Base-by-base conservation (phyloP, 768 basidiomycete species). In the Leccinum subtestaceum region DNA sequence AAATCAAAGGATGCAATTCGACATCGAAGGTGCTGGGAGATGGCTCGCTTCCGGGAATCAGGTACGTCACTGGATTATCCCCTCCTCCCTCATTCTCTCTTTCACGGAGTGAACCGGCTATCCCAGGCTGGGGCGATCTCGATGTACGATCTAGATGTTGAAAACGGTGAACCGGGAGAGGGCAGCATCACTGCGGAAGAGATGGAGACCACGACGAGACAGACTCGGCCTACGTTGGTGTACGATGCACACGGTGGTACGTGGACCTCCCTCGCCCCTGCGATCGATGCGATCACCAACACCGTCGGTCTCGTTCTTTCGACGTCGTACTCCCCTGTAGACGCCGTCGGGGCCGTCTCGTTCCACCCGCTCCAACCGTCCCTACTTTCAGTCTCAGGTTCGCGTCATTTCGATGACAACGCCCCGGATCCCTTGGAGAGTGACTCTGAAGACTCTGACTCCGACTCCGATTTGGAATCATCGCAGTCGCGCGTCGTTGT, bases 1-100 rank as follows among this genome's bases (percentile, higher is more conserved):
- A 21, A 95, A 95, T 67, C 95, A 97, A 71, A 83, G 83, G 61
- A 75, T 87, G 25, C 71, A 75, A n/a, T 95, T 96, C 65, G 91
- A 91, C 63, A 68, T 95, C 1, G 92, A 95, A 66, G 55, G 78
- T 11, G 76, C 79, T 40, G 93, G 94, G 1, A 76, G 75, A 49
- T 85, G 81, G 73, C 64, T 95, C 38, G 80, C 79, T 25, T 74
- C 81, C 2, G 93, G 93, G 1, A 85, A 86, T 69, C 82, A 87
- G 78, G 92, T 88, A 53, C 43, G 83, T 58, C 10, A 2, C 21
- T 15, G 31, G 11, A n/a, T 46, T 31, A 12, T 19, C 2, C 43
- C 38, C 50, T 40, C 17, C 2, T 40, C 40, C 5, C 19, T 56
- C 47, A 52, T 32, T 9, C 36, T 57, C 48, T 5, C 19, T 56